Evolutionary conservation across 2,329 filamentous ascomycete genomes (phyloP).

Genomic region (Cladosporium sphaerospermum): DNA sequence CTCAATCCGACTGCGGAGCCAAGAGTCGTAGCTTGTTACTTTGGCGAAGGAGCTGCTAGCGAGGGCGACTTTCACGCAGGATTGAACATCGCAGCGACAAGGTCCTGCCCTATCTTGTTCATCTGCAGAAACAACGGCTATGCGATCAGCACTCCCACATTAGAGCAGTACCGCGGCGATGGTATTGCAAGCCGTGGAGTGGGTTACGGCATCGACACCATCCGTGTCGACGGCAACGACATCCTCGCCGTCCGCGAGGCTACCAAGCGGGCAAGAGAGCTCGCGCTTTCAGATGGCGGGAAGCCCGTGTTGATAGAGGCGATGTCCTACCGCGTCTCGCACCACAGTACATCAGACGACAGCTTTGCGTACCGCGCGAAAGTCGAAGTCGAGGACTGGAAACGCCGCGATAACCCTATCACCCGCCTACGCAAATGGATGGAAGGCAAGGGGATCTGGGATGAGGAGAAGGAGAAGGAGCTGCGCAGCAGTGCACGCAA

Average conservation of each 20-base stretch:
- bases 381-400: slow-evolving; percentile 94
- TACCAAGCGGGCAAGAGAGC: slow-evolving; percentile 66
- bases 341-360: slow-evolving; percentile 95
- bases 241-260: slow-evolving; percentile 82
- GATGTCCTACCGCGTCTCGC: slow-evolving; percentile 96
- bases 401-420: slow-evolving; percentile 80
- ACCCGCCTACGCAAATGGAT: slow-evolving; percentile 84
- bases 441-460: slow-evolving; percentile 76
- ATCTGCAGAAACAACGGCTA: slow-evolving; percentile 92
- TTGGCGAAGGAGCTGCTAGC: slow-evolving; percentile 83
- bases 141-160: slow-evolving; percentile 80
- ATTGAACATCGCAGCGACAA: slow-evolving; percentile 82
- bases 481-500: slow-evolving; percentile 60
- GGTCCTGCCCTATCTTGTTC: slow-evolving; percentile 81
- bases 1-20: slow-evolving; percentile 63
- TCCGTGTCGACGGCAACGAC: slow-evolving; percentile 90
- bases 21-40: slow-evolving; percentile 74
- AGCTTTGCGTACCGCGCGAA: slow-evolving; percentile 91
- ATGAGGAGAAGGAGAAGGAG: slow-evolving; percentile 73
- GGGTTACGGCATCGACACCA: slow-evolving; percentile 90
- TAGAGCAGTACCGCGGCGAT: slow-evolving; percentile 87
- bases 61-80: slow-evolving; percentile 91
- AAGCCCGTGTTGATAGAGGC: slow-evolving; percentile 83
- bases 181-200: slow-evolving; percentile 81
- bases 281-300: slow-evolving; percentile 75